Conservation (phyloP, 441 rosid species). For the Gossypium aridum region DNA sequence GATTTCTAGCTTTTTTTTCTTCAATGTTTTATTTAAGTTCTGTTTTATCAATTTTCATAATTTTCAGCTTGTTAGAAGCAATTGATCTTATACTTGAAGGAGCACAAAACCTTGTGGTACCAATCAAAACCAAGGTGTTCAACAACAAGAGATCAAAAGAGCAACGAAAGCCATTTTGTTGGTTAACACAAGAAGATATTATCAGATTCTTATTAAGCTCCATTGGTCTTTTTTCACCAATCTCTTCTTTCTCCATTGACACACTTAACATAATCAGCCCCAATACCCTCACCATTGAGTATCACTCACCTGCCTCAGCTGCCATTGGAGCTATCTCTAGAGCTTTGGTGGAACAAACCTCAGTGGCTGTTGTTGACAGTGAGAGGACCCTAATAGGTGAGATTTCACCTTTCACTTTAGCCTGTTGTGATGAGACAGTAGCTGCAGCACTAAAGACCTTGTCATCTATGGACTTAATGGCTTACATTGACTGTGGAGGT, state of each 20-base stretch:
- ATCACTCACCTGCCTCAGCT: slow-evolving; percentile 64
- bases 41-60: not conserved
- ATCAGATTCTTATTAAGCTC: slow-evolving; percentile 74
- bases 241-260: slow-evolving; percentile 60
- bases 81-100: slow-evolving; percentile 77
- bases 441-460: slow-evolving; percentile 71
- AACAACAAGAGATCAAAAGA: slow-evolving; percentile 43
- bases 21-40: not conserved
- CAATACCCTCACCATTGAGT: slow-evolving; percentile 42
- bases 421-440: slow-evolving; percentile 72
- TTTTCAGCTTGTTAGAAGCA: slow-evolving; percentile 65
- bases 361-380: slow-evolving; percentile 66
- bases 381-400: slow-evolving; percentile 59
- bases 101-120: slow-evolving; percentile 82
- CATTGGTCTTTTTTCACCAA: slow-evolving; percentile 68
- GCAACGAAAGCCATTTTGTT: slow-evolving; percentile 59
- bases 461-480: slow-evolving; percentile 73
- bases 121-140: slow-evolving; percentile 40
- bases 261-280: slow-evolving; percentile 46
- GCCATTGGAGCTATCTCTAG: slow-evolving; percentile 42
- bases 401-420: slow-evolving; percentile 70
- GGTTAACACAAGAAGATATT: slow-evolving; percentile 91
- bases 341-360: slow-evolving; percentile 48
- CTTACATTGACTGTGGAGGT: slow-evolving; percentile 84
- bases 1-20: not conserved